Conservation (phyloP, 371 early-diverging fungal species). For the Smittium culicis region DNA sequence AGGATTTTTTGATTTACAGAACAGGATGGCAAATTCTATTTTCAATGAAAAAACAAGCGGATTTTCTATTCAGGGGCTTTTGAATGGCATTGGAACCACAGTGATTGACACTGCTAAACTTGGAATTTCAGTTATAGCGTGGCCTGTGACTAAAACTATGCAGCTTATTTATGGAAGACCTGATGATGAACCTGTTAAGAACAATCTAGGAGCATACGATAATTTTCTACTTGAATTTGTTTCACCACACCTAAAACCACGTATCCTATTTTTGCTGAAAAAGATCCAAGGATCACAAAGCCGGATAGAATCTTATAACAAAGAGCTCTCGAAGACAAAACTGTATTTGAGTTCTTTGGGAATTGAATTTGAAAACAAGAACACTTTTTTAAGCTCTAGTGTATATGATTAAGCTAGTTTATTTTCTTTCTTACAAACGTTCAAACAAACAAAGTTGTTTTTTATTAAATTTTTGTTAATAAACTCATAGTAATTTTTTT, state of each 20-base stretch:
- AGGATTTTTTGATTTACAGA: slow-evolving; percentile 1
- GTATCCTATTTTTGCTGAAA: neutral
- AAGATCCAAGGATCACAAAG: neutral
- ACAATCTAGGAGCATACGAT: too few relatives aligned
- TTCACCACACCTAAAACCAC: neutral
- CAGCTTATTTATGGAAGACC: too few relatives aligned
- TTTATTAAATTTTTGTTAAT: too few relatives aligned
- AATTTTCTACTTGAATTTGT: too few relatives aligned
- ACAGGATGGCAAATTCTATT: neutral
- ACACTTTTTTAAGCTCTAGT: too few relatives aligned
- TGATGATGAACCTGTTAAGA: too few relatives aligned
- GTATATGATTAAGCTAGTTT: too few relatives aligned
- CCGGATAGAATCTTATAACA: neutral
- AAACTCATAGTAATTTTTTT: too few relatives aligned
- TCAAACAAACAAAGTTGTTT: too few relatives aligned
- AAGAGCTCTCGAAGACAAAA: neutral
- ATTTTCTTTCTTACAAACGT: too few relatives aligned
- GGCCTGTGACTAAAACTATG: neutral
- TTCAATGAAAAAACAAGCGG: neutral
- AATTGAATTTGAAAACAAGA: too few relatives aligned
- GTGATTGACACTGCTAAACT: neutral
- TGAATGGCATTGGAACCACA: neutral
- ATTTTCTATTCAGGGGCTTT: neutral
- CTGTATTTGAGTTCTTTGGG: too few relatives aligned
- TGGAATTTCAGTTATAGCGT: neutral